Evolutionary conservation across 257 asterid genomes (phyloP).

Genomic region (Fraxinus americana): DNA sequence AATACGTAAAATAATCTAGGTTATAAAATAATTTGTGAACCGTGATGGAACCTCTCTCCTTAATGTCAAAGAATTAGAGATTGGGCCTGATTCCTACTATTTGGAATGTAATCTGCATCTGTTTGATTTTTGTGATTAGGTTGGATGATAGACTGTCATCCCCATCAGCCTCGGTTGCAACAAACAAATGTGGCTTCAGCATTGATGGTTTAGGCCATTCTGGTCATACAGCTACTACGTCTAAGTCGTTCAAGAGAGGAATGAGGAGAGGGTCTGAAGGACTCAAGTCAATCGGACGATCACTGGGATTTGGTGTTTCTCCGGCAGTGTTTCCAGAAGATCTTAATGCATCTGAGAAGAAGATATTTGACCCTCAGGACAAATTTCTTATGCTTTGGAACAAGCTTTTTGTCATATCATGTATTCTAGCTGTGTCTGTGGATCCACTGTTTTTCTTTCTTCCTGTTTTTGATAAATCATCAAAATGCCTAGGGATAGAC

Average conservation of each 20-base stretch:
- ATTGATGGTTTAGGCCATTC: constrained; percentile 67
- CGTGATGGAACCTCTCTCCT: neutral
- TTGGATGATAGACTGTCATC: constrained; percentile 92
- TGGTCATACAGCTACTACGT: constrained; percentile 47
- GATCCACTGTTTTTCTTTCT: constrained; percentile 96
- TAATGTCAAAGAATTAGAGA: constrained; percentile 6
- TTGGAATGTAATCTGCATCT: constrained; percentile 11
- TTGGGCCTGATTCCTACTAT: constrained; percentile 16
- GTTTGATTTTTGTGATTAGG: constrained; percentile 44
- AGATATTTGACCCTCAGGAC: constrained; percentile 96
- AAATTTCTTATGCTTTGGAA: constrained; percentile 88
- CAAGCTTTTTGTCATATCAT: constrained; percentile 84
- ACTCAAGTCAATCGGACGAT: constrained; percentile 84
- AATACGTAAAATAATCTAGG: too few relatives aligned
- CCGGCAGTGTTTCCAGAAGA: constrained; percentile 95
- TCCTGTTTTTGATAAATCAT: constrained; percentile 69
- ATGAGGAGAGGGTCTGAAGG: constrained; percentile 93
- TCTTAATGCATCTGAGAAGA: constrained; percentile 86
- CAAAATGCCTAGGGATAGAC: constrained; percentile 88
- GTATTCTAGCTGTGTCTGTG: constrained; percentile 89
- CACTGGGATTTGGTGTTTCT: constrained; percentile 90
- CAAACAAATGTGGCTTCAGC: constrained; percentile 75
- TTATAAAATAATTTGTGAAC: neutral
- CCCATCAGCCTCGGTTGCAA: constrained; percentile 64
- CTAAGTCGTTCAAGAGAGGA: constrained; percentile 83